Evolutionary conservation across 257 asterid species (phyloP), one percentile per base, ranked within the genome.

Genomic region (Nicotiana undulata): DNA sequence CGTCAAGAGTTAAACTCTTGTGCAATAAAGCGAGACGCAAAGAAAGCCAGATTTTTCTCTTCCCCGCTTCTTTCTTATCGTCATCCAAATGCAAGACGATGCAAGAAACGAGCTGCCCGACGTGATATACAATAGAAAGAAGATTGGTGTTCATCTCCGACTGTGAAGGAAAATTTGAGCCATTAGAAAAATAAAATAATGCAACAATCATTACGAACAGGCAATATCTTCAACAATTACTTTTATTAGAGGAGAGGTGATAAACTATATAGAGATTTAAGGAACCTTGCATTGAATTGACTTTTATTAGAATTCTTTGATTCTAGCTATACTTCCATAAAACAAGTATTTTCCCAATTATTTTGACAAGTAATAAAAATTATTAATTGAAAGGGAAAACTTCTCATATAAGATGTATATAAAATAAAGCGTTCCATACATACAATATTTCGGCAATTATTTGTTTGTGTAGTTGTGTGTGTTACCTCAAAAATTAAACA

Each of bases 31-130:
- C 87, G 37, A 94, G 96, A 22, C 93, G 93, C 63, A 94, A 77
- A 86, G 99, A 96, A 17, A 96, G 98, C 98, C 99, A 94, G 78
- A 96, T 92, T 89, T 93, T 94, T 81, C 93, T 85, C 80, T 90
- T 94, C 40, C 94, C 85, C n/a, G 81, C 79, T 79, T 94, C 99
- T 78, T 94, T 94, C 84, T 84, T 92, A 83, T 94, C 98, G 79
- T 90, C 97, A 79, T 91, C 98, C 74, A 96, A 82, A 86, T 90
- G 91, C 88, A 91, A 67, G 65, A 96, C 97, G 81, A 91, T 83
- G 86, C 98, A 94, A 84, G 99, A 91, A 84, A 94, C 97, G 24
- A 92, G 95, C 86, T 96, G 98, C 31, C 98, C 98, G 26, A 82
- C 87, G 52, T 91, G 90, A 90, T 89, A 94, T 63, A 89, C 75